Evolutionary conservation across 768 basidiomycete genomes (phyloP).

Genomic region (Auricularia cornea): DNA sequence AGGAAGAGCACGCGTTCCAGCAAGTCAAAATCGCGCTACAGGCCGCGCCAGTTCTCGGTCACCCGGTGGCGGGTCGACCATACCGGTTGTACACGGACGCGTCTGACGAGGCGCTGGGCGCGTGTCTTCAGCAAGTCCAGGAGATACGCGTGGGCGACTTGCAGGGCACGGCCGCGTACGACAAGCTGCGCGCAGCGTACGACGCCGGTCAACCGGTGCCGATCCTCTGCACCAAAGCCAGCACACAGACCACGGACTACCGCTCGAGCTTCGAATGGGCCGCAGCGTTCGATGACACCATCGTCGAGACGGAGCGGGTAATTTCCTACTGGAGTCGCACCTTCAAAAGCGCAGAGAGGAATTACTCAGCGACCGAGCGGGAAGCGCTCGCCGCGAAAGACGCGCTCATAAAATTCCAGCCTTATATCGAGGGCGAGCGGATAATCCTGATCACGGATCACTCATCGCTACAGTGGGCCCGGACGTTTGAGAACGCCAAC

Average conservation of each 20-base stretch:
- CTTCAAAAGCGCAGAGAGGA: constrained; percentile 9
- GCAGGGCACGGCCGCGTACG: constrained; percentile 15
- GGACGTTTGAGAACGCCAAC: constrained; percentile 11
- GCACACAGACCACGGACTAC: constrained; percentile 21
- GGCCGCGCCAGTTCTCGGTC: constrained; percentile 25
- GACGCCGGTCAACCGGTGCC: constrained; percentile 5
- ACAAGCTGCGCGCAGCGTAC: constrained; percentile 8
- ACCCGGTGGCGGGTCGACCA: constrained; percentile 20
- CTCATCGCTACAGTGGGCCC: constrained; percentile 9
- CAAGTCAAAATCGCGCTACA: constrained; percentile 21
- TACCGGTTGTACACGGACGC: constrained; percentile 19
- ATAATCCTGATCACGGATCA: constrained; percentile 10
- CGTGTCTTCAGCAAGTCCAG: constrained; percentile 23
- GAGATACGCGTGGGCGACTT: constrained; percentile 12
- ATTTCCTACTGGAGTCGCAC: constrained; percentile 12
- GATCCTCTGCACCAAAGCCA: background rate
- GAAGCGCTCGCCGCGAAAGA: constrained; percentile 11
- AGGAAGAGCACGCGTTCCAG: constrained; percentile 21
- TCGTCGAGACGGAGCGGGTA: constrained; percentile 8
- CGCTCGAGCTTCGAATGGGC: constrained; percentile 14
- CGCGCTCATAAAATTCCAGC: constrained; percentile 11
- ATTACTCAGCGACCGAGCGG: constrained; percentile 12
- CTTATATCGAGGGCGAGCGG: constrained; percentile 13
- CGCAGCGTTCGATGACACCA: constrained; percentile 14
- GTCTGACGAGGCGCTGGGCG: constrained; percentile 20